Percentiles rank a stretch among this genome's conserved stretches.
Conservation (phyloP, 805 yeast species). For the Starmerella stigmatis region DNA sequence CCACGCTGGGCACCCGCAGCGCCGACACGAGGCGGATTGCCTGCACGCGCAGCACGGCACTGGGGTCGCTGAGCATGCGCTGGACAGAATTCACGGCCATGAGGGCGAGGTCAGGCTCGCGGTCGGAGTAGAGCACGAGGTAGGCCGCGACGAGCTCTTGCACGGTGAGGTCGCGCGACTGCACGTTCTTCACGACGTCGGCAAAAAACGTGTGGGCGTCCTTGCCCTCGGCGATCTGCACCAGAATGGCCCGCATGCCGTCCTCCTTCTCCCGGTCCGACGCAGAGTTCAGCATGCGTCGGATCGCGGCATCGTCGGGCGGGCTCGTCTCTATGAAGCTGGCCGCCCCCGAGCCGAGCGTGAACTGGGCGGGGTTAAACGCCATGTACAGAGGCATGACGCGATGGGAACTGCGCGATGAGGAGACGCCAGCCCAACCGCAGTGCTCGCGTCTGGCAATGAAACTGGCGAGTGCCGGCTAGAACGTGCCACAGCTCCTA, state of each 20-base stretch:
- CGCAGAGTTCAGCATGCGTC: slow-evolving; percentile 55
- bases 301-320: slow-evolving; percentile 53
- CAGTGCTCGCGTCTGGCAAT: too few relatives aligned
- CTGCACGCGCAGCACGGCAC: slow-evolving; percentile 56
- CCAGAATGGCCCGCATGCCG: slow-evolving; percentile 47
- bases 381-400: slow-evolving; percentile 43
- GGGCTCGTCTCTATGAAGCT: slow-evolving; percentile 52
- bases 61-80: slow-evolving; percentile 55
- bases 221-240: slow-evolving; percentile 26
- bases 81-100: slow-evolving; percentile 87
- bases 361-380: slow-evolving; percentile 70
- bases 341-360: slow-evolving; percentile 77
- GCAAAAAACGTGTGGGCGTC: slow-evolving; percentile 44
- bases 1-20: slow-evolving; percentile 68
- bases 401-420: too few relatives aligned
- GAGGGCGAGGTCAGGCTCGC: slow-evolving; percentile 80
- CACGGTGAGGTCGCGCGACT: slow-evolving; percentile 52
- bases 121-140: slow-evolving; percentile 63
- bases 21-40: slow-evolving; percentile 74
- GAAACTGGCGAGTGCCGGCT: too few relatives aligned
- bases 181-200: slow-evolving; percentile 78
- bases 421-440: too few relatives aligned
- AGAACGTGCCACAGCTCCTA: too few relatives aligned
- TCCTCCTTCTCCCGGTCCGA: slow-evolving; percentile 51
- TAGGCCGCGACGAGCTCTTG: slow-evolving; percentile 69